Base-by-base conservation (phyloP, 2,329 filamentous ascomycete species). In the Neocucurbitaria cava region DNA sequence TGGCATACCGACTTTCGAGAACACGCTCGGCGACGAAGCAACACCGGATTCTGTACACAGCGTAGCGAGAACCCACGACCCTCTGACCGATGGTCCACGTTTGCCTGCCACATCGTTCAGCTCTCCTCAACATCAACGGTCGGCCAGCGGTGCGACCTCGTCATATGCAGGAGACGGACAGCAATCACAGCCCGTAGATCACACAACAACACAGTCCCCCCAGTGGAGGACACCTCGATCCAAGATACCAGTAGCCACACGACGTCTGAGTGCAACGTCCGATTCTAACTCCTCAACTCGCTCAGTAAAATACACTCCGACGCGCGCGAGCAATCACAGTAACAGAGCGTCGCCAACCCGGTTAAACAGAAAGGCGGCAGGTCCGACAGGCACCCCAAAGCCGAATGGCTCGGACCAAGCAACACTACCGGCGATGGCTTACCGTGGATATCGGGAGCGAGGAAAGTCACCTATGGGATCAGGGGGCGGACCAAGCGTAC, bases 271-370 rank as follows among this genome's bases (percentile, higher is more conserved):
- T 49, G 61, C 58, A n/a, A 63, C 68, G 4, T 76, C 74, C 49
- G 72, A 75, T 36, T 73, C 71, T 15, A 70, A 65, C 48, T 71
- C 73, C 3, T 74, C 74, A 17, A 71, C 59, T n/a, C 66, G 63
- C 8, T 75, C 72, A 5, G 64, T 66, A 5, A 73, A 65, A 39
- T 68, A 69, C 44, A 68, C 68, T 13, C 66, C 66, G 10, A 69
- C 66, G 13, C 62, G 62, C 31, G 36, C 52, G 18, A 56, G 49
- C 23, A 58, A 56, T 40, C 59, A 63, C 51, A 67, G 69, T 59
- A 66, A 64, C 26, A 62, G 62, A 44, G 62, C 59, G 8, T 74
- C 73, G 18, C 69, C 72, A 18, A 68, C 66, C 7, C 60, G 65
- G 17, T 53, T 63, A 39, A 57, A 57, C 54, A 61, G 68, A 46